phyloP scores from a whole-genome alignment of 1,284 basidiomycete species.

The Mycena sp. region DNA sequence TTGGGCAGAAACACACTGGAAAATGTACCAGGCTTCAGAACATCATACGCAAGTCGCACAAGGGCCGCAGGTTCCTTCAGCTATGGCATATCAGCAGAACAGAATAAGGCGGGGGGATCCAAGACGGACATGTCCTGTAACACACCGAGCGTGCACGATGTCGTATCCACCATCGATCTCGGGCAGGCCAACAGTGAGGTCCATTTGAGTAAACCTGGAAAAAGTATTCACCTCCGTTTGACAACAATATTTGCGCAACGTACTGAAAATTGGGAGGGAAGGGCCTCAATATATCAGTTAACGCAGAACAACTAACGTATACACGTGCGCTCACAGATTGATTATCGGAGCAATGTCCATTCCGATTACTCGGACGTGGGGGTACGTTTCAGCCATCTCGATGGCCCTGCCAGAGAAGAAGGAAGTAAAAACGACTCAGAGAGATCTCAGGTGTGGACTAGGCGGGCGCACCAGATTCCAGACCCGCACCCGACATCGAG shows the following conservation, averaged over 20 bases:
- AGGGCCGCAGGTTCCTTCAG: conserved; percentile 33
- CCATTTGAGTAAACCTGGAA: conserved; percentile 36
- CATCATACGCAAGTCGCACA: conserved; percentile 28
- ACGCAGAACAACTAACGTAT: not conserved
- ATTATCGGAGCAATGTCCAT: conserved; percentile 34
- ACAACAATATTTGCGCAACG: not conserved
- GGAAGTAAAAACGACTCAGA: not conserved
- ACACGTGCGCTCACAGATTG: conserved; percentile 23
- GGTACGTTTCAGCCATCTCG: conserved; percentile 36
- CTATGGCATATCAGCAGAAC: conserved; percentile 13
- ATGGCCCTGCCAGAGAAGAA: conserved; percentile 29
- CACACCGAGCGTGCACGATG: conserved; percentile 40
- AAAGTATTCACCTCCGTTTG: too few relatives aligned
- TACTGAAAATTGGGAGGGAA: conserved; percentile 32
- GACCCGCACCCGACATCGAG: conserved; percentile 42
- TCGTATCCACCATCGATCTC: conserved; percentile 33
- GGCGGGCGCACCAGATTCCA: conserved; percentile 39
- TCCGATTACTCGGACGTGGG: conserved; percentile 35
- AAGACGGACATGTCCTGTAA: conserved; percentile 38
- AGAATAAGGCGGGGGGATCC: not conserved
- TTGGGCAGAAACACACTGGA: too few relatives aligned
- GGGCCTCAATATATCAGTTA: conserved; percentile 9
- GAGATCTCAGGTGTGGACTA: not conserved
- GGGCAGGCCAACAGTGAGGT: conserved; percentile 33
- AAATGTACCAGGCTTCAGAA: not conserved